Percentiles rank a stretch among this genome's conserved stretches.
These are phyloP conservation scores for Hebeloma cylindrosporum DNA, from an alignment of 768 basidiomycete species.

Conservation along the genomic window DNA sequence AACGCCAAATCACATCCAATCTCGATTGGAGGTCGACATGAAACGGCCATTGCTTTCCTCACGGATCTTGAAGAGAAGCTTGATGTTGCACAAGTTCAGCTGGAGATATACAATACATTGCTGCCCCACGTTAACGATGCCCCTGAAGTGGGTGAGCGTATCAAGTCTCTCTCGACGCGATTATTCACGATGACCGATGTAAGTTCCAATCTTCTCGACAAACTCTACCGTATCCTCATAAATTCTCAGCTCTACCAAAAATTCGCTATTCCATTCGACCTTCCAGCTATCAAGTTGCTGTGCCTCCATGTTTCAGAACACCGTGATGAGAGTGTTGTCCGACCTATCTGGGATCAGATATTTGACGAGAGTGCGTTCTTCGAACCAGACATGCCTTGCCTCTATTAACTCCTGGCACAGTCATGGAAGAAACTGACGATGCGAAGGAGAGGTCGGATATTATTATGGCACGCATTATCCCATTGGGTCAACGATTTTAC, in stretches of 20 bases:
- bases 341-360: conserved; percentile 87
- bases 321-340: conserved; percentile 76
- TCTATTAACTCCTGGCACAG: conserved; percentile 31
- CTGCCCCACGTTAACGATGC: conserved; percentile 60
- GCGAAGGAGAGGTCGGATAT: conserved; percentile 55
- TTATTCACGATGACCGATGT: conserved; percentile 88
- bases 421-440: conserved; percentile 57
- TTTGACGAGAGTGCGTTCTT: conserved; percentile 68
- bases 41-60: conserved; percentile 94
- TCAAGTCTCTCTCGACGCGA: conserved; percentile 54
- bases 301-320: conserved; percentile 95
- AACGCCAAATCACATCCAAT: conserved; percentile 95
- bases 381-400: neutral
- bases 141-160: conserved; percentile 60
- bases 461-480: conserved; percentile 62
- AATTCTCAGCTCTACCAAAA: conserved; percentile 73
- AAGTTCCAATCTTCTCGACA: conserved; percentile 17
- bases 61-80: conserved; percentile 94
- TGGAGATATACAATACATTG: conserved; percentile 81
- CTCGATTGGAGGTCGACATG: conserved; percentile 72
- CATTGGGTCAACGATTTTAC: conserved; percentile 83
- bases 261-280: conserved; percentile 84
- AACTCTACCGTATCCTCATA: conserved; percentile 5
- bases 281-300: conserved; percentile 80
- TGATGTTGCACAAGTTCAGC: conserved; percentile 94